phyloP scores from a whole-genome alignment of 305 asterid species.

The Salvia sclarea region DNA sequence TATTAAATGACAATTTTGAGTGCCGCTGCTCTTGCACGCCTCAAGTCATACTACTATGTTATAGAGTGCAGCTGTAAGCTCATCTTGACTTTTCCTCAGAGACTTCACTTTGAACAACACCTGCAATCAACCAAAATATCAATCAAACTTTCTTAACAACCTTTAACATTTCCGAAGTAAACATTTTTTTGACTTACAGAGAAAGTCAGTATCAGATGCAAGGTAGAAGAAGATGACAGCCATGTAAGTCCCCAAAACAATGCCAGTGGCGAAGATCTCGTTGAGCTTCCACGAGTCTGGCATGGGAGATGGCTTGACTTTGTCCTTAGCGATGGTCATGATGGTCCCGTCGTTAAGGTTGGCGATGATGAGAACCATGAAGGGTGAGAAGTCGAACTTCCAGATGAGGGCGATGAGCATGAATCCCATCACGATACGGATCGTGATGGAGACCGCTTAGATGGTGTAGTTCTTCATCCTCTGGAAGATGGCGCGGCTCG shows the following conservation, averaged over 20 bases:
- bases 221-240: constrained; percentile 82
- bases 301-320: constrained; percentile 90
- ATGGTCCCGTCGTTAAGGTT: constrained; percentile 90
- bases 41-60: too few relatives aligned
- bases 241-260: constrained; percentile 79
- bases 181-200: too few relatives aligned
- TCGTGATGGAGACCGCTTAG: constrained; percentile 91
- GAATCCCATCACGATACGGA: constrained; percentile 89
- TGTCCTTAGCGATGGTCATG: constrained; percentile 94
- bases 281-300: constrained; percentile 95
- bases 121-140: too few relatives aligned
- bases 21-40: too few relatives aligned
- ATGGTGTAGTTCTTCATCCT: too few relatives aligned
- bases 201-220: constrained; percentile 54
- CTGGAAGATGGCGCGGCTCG: constrained; percentile 93
- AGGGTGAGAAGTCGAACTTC: constrained; percentile 92
- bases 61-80: too few relatives aligned
- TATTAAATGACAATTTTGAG: too few relatives aligned
- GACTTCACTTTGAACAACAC: too few relatives aligned
- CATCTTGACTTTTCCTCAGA: too few relatives aligned
- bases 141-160: too few relatives aligned
- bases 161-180: too few relatives aligned
- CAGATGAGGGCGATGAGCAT: constrained; percentile 83
- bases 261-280: constrained; percentile 86
- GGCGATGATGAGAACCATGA: constrained; percentile 90